phyloP scores from a whole-genome alignment of 2,329 filamentous ascomycete species.

The Cladosporium halotolerans region DNA sequence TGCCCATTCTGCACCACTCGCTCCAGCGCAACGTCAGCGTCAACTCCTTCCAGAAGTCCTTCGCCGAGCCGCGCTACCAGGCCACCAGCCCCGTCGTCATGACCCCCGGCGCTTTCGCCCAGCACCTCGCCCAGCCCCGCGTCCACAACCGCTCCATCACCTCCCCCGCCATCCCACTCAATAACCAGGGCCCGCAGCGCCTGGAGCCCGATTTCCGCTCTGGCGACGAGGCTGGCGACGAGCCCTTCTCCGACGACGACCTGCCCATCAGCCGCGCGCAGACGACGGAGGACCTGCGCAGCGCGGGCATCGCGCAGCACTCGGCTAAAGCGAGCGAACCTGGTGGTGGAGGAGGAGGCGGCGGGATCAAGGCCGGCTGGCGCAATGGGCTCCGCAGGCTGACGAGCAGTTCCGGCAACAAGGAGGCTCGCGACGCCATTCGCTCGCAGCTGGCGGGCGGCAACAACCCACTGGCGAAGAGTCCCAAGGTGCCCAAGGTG shows the following conservation, averaged over 20 bases:
- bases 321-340: not conserved
- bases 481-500: slow-evolving; percentile 44
- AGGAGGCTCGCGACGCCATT: slow-evolving; percentile 34
- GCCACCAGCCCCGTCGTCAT: slow-evolving; percentile 41
- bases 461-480: slow-evolving; percentile 29
- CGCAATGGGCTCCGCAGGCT: slow-evolving; percentile 56
- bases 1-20: slow-evolving; percentile 83
- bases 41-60: slow-evolving; percentile 78
- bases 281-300: slow-evolving; percentile 18
- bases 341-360: not conserved
- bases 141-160: slow-evolving; percentile 74
- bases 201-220: slow-evolving; percentile 58
- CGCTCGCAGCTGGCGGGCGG: slow-evolving; percentile 32
- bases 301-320: slow-evolving; percentile 23
- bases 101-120: slow-evolving; percentile 52
- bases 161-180: slow-evolving; percentile 55
- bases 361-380: slow-evolving; percentile 38
- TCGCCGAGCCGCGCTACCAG: slow-evolving; percentile 62
- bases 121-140: slow-evolving; percentile 51
- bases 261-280: slow-evolving; percentile 40
- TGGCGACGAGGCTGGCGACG: slow-evolving; percentile 62
- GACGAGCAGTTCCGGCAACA: slow-evolving; percentile 48
- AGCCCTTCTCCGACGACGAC: slow-evolving; percentile 70
- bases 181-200: slow-evolving; percentile 31
- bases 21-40: slow-evolving; percentile 64